Base-by-base conservation (phyloP, 805 yeast genomes). In the Pichia manshurica region DNA sequence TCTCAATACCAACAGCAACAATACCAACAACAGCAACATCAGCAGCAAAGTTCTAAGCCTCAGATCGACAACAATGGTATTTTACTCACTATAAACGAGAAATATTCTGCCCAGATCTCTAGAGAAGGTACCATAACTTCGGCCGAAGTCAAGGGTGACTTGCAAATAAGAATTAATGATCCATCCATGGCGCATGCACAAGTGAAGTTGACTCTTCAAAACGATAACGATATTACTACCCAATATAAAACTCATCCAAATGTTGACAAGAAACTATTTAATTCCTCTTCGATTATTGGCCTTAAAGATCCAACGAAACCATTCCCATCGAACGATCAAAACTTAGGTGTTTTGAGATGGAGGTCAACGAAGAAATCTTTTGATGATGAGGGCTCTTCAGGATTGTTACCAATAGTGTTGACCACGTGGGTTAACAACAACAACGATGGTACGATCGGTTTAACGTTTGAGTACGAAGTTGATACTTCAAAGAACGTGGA, bases 231-330 rank as follows among this genome's bases (percentile, higher is more conserved):
- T 34, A 79, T 70, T 53, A 43, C 47, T 19, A 71, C 81, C 40
- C 89, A 84, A 61, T 93, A 78, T 72, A 90, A 90, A 67, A 89
- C 98, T 15, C 96, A 93, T 71, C 99, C 99, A 53, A 90, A 91
- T 63, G 95, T 93, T 55, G 97, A 93, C 69, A 83, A 86, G 60
- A 70, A 69, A 37, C 66, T 78, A 60, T 93, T 91, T 65, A 73
- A 75, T 39, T 63, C 75, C 13, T 65, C 71, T 15, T 71, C 76
- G 49, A 66, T 76, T 38, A 80, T 93, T 59, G 84, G 84, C 0
- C 76, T 90, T 60, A 87, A 86, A 63, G 95, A 90, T 63, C 71
- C 79, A 46, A 61, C 75, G 40, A 87, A 87, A 61, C 78, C 89
- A 32, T 90, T 93, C 78, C 98, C 98, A 35, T 74, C 89, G 9